A percentile compares a stretch with the other conserved stretches of the same genome.
Evolutionary conservation across 1,284 basidiomycete genomes (phyloP).

Genomic region (Cutaneotrichosporon sp.): DNA sequence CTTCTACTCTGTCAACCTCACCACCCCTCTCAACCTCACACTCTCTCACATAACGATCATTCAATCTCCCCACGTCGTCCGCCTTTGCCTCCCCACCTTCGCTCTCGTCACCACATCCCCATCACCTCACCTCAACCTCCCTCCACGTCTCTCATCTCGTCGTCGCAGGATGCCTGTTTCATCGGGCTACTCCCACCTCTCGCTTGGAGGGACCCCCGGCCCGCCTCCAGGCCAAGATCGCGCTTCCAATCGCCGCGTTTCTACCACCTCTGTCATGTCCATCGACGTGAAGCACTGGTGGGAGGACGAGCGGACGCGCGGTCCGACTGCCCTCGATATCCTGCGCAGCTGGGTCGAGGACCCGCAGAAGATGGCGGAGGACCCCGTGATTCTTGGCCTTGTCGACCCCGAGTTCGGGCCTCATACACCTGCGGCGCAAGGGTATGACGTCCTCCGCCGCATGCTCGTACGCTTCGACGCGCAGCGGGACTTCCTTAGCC

Average conservation of each 20-base stretch:
- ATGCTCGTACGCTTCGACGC: not conserved
- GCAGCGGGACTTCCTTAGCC: not conserved
- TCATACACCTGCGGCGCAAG: not conserved
- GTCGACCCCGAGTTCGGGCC: not conserved
- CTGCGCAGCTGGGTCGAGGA: not conserved
- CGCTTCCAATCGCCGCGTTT: not conserved
- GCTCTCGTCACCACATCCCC: no score
- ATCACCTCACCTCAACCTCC: no score
- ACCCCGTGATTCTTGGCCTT: not conserved
- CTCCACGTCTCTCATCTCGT: no score
- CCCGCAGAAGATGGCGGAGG: not conserved
- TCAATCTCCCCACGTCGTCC: no score
- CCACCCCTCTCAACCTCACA: not conserved
- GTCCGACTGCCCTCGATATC: not conserved
- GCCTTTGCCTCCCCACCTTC: no score
- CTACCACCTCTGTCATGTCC: not conserved
- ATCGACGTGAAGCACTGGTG: not conserved
- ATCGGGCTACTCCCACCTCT: not conserved
- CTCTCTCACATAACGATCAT: not conserved
- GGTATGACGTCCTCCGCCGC: not conserved
- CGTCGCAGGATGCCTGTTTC: not conserved
- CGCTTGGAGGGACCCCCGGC: not conserved
- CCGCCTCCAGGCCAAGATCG: not conserved
- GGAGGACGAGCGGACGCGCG: not conserved
- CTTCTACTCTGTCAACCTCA: no score